Base-by-base conservation (phyloP, 345 rosid genomes). In the Theobroma cacao region DNA sequence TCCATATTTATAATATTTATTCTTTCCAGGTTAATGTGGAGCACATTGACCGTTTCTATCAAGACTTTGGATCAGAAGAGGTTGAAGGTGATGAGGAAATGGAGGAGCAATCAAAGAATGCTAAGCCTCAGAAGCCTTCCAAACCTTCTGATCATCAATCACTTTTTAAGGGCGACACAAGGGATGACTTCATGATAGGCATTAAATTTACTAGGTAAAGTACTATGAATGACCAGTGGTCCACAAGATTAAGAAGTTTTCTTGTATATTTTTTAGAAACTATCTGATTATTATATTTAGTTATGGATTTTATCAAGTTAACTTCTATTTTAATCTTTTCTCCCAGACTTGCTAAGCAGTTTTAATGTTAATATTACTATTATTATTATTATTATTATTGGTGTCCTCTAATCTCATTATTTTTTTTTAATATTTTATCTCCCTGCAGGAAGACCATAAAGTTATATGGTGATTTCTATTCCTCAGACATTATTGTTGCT, bases 401-500 rank as follows among this genome's bases (percentile, higher is more conserved):
- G 8, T 30, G 9, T 48, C 28, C 20, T 30, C 65, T 43, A 36
- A 20, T 36, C 33, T 71, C 48, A 17, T 50, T 12, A 24, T n/a
- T 10, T 31, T 8, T 61, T 45, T 30, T 56, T n/a, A 53, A 47
- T 59, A 71, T 85, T 33, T 59, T 8, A n/a, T 22, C 56, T 75
- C 75, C 43, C 22, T 80, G 62, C 86, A 94, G 98, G 88, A 92
- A 80, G 87, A 90, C 94, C 88, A 88, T 93, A 66, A 92, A 85
- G 85, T 84, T 95, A 75, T 95, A 81, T 81, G 92, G 87, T 77
- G 96, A 95, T 79, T 93, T 93, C 78, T 91, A 95, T 82, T 86
- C 97, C 75, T 92, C 99, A 3, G 99, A 95, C 78, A 82, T 95
- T 70, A 93, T 95, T 81, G 87, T 95, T 81, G 97, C 98, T 79